Conservation (phyloP, 495 filamentous ascomycete species). For the Cryomyces minteri region DNA sequence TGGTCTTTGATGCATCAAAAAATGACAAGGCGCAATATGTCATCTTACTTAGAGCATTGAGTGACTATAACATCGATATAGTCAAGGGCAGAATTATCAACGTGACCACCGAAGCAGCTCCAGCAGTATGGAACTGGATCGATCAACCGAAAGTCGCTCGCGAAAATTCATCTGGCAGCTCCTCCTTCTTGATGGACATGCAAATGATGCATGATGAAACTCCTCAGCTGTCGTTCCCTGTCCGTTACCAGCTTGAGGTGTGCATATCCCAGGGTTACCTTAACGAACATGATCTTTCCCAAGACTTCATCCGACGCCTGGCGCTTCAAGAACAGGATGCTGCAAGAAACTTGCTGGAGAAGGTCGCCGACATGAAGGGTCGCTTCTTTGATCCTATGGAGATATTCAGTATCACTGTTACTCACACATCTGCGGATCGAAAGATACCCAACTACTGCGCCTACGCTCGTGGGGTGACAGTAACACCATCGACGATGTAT, state of each 20-base stretch:
- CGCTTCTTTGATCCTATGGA: constrained; percentile 53
- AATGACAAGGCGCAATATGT: constrained; percentile 16
- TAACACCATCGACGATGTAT: constrained; percentile 72
- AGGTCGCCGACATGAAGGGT: constrained; percentile 37
- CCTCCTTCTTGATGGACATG: constrained; percentile 44
- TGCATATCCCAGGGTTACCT: constrained; percentile 68
- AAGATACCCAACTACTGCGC: constrained; percentile 53
- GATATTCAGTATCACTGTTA: constrained; percentile 39
- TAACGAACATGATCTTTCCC: constrained; percentile 55
- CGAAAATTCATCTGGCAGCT: background rate
- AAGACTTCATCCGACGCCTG: constrained; percentile 45
- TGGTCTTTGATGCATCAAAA: constrained; percentile 26
- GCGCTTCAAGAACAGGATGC: constrained; percentile 24
- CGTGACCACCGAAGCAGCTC: background rate
- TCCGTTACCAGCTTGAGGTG: constrained; percentile 83
- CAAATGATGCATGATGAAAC: constrained; percentile 17
- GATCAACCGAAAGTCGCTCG: constrained; percentile 1
- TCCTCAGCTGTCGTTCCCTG: constrained; percentile 40
- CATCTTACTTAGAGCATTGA: constrained; percentile 20
- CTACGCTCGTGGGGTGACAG: constrained; percentile 50
- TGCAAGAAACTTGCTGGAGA: constrained; percentile 41
- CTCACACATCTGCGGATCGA: constrained; percentile 26
- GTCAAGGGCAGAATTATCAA: background rate
- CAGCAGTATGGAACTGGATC: constrained; percentile 11
- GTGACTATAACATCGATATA: constrained; percentile 51